Percentiles rank a stretch among this genome's conserved stretches.
Evolutionary conservation across 2,329 filamentous ascomycete genomes (phyloP).

Genomic region (Nemania abortiva): DNA sequence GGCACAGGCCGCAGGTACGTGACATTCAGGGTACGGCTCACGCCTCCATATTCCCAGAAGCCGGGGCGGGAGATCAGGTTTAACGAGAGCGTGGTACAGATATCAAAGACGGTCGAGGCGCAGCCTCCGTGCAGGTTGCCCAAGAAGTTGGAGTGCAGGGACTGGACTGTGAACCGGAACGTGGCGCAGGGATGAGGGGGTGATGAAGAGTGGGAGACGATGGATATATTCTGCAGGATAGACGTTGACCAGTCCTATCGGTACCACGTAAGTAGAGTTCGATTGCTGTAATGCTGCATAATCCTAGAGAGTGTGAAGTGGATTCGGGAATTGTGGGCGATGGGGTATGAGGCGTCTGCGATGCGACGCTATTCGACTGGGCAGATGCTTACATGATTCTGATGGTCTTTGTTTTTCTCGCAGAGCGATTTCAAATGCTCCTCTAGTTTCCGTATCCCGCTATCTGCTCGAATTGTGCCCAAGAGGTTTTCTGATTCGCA

Average conservation of each 20-base stretch:
- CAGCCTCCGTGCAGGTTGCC: slow-evolving; percentile 72
- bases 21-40: slow-evolving; percentile 73
- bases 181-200: slow-evolving; percentile 56
- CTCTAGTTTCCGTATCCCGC: slow-evolving; percentile 32
- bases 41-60: slow-evolving; percentile 72
- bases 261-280: not conserved
- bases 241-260: slow-evolving; percentile 59
- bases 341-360: slow-evolving; percentile 4
- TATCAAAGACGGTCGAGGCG: slow-evolving; percentile 75
- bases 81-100: slow-evolving; percentile 71
- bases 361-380: not conserved
- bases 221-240: slow-evolving; percentile 57
- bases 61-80: slow-evolving; percentile 68
- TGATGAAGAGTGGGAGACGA: slow-evolving; percentile 54
- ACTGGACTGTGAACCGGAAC: slow-evolving; percentile 64
- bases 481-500: not conserved
- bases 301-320: not conserved
- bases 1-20: slow-evolving; percentile 75
- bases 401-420: slow-evolving; percentile 26
- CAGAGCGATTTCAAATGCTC: slow-evolving; percentile 26
- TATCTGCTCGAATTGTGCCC: not conserved
- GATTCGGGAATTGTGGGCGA: not conserved
- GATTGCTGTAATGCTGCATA: not conserved
- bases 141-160: slow-evolving; percentile 65
- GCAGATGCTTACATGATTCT: slow-evolving; percentile 33